phyloP scores from a whole-genome alignment of 1,284 basidiomycete species.

The Ganoderma sp. region DNA sequence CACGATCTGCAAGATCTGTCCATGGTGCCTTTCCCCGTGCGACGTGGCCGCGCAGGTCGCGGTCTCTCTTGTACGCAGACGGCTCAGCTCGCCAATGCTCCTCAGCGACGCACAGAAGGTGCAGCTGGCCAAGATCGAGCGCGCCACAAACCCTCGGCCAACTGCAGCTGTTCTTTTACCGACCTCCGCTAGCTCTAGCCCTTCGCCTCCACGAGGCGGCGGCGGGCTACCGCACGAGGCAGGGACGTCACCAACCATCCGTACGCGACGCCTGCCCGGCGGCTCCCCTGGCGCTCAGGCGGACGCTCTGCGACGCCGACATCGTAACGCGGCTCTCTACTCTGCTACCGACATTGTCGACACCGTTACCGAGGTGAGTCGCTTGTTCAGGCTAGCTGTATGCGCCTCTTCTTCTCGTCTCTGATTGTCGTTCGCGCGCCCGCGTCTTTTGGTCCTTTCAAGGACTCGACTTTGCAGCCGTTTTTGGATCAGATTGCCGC shows the following conservation, averaged over 20 bases:
- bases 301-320: slow-evolving; percentile 31
- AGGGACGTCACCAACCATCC: slow-evolving; percentile 19
- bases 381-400: slow-evolving; percentile 13
- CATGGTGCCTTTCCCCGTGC: slow-evolving; percentile 61
- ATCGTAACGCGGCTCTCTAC: slow-evolving; percentile 37
- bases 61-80: slow-evolving; percentile 40
- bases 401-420: slow-evolving; percentile 7
- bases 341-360: slow-evolving; percentile 39
- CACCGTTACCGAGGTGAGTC: slow-evolving; percentile 41
- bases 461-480: slow-evolving; percentile 31
- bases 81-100: slow-evolving; percentile 48
- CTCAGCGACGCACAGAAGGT: slow-evolving; percentile 41
- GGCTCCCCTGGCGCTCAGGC: slow-evolving; percentile 19
- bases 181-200: neutral
- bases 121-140: slow-evolving; percentile 36
- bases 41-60: slow-evolving; percentile 47
- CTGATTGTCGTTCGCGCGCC: slow-evolving; percentile 5
- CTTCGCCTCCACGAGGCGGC: slow-evolving; percentile 1
- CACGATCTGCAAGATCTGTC: slow-evolving; percentile 55
- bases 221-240: slow-evolving; percentile 4
- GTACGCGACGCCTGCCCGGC: slow-evolving; percentile 23
- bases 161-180: neutral
- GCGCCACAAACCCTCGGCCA: slow-evolving; percentile 5
- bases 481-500: slow-evolving; percentile 30
- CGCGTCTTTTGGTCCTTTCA: neutral